phyloP scores from a whole-genome alignment of 208 protist species.

The Trypanosoma theileri region DNA sequence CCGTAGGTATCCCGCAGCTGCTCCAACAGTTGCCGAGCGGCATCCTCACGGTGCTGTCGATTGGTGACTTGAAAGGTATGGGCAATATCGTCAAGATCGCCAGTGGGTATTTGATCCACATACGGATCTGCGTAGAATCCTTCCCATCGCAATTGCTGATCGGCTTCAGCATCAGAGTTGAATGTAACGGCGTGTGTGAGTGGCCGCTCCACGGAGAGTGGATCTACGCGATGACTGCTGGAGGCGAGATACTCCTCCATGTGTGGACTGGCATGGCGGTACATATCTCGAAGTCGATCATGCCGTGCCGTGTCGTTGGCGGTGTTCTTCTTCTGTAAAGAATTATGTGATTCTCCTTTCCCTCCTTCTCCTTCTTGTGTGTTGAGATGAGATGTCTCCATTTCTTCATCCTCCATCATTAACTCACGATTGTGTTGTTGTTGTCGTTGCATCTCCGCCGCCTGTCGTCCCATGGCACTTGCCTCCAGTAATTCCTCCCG shows the following conservation, averaged over 20 bases:
- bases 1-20: slow-evolving; percentile 81
- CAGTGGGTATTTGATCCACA: slow-evolving; percentile 82
- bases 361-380: not conserved
- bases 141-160: slow-evolving; percentile 87
- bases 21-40: slow-evolving; percentile 85
- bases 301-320: not conserved
- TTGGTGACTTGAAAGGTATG: slow-evolving; percentile 86
- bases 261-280: slow-evolving; percentile 62
- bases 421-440: slow-evolving; percentile 55
- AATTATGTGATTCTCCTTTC: not conserved
- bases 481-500: slow-evolving; percentile 56
- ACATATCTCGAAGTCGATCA: slow-evolving; percentile 42
- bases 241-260: slow-evolving; percentile 87
- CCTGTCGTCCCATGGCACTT: slow-evolving; percentile 50
- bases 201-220: slow-evolving; percentile 81
- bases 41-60: slow-evolving; percentile 89
- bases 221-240: slow-evolving; percentile 57
- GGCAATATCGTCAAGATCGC: slow-evolving; percentile 76
- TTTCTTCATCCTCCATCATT: slow-evolving; percentile 36
- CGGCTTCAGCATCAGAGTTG: slow-evolving; percentile 84
- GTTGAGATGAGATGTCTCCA: not conserved
- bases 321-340: not conserved
- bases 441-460: slow-evolving; percentile 44
- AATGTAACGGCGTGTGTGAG: slow-evolving; percentile 82
- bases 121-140: slow-evolving; percentile 86